phyloP scores from a whole-genome alignment of 2,329 filamentous ascomycete genomes.

The Furcasterigmium sp. region DNA sequence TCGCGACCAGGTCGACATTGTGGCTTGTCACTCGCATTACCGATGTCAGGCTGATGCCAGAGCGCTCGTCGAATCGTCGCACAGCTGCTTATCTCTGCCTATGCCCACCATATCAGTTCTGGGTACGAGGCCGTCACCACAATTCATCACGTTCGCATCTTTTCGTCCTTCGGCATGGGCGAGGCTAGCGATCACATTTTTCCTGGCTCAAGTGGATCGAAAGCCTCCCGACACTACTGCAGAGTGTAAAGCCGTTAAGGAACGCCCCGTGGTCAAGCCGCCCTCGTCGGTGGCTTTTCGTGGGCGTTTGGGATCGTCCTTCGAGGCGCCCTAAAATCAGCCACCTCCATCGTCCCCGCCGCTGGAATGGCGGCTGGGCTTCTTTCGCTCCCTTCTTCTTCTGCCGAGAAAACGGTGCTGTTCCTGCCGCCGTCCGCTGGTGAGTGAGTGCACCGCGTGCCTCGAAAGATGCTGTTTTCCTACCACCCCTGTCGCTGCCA shows the following conservation, averaged over 20 bases:
- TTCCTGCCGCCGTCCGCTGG: not conserved
- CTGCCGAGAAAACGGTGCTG: not conserved
- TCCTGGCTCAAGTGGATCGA: not conserved
- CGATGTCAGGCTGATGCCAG: not conserved
- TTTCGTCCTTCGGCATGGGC: not conserved
- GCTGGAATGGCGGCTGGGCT: not conserved
- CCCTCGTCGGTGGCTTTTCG: not conserved
- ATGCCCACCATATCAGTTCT: no score
- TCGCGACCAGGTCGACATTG: not conserved
- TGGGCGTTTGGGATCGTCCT: not conserved
- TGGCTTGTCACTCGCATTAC: not conserved
- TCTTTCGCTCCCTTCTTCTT: not conserved
- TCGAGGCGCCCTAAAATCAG: not conserved
- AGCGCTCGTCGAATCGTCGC: not conserved
- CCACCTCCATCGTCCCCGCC: not conserved
- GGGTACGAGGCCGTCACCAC: no score
- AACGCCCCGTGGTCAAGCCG: not conserved
- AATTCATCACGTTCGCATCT: not conserved
- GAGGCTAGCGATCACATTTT: not conserved
- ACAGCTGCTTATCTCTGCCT: not conserved
- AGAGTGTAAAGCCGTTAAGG: not conserved
- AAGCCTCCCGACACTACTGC: not conserved
- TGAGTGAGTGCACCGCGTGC: not conserved
- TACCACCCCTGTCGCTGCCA: not conserved
- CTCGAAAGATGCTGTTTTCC: not conserved